phyloP scores from a whole-genome alignment of 2,329 filamentous ascomycete genomes.

The Colletotrichum australisinense region DNA sequence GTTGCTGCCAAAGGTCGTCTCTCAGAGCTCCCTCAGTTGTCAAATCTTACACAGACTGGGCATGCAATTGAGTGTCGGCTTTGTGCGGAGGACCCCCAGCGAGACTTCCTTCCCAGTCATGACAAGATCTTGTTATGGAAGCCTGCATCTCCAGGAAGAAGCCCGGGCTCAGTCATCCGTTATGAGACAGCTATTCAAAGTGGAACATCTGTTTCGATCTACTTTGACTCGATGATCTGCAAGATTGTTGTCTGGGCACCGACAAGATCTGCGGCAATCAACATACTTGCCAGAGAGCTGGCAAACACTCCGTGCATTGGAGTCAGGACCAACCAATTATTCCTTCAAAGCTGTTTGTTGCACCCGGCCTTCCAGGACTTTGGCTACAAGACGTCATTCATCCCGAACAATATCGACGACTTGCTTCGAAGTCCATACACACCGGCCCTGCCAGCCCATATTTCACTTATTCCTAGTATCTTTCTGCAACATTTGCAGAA shows the following conservation, averaged over 20 bases:
- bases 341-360: too few relatives aligned
- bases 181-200: constrained; percentile 53
- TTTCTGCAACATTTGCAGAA: too few relatives aligned
- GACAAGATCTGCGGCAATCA: not conserved
- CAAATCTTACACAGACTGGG: constrained; percentile 40
- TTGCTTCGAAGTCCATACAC: too few relatives aligned
- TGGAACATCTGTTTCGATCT: constrained; percentile 47
- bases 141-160: not conserved
- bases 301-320: too few relatives aligned
- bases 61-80: constrained; percentile 54
- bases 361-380: too few relatives aligned
- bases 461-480: too few relatives aligned
- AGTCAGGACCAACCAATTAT: too few relatives aligned
- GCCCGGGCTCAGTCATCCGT: constrained; percentile 43
- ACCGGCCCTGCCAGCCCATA: too few relatives aligned
- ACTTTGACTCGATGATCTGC: constrained; percentile 57
- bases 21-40: constrained; percentile 2
- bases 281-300: not conserved
- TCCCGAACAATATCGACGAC: too few relatives aligned
- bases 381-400: too few relatives aligned
- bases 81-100: constrained; percentile 51
- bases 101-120: constrained; percentile 36
- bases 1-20: constrained; percentile 18
- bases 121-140: constrained; percentile 45
- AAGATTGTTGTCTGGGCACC: constrained; percentile 56